Evolutionary conservation across 2,329 filamentous ascomycete species (phyloP), one percentile per base, ranked within the genome.

Genomic region (Nothomitra cinnamomea): DNA sequence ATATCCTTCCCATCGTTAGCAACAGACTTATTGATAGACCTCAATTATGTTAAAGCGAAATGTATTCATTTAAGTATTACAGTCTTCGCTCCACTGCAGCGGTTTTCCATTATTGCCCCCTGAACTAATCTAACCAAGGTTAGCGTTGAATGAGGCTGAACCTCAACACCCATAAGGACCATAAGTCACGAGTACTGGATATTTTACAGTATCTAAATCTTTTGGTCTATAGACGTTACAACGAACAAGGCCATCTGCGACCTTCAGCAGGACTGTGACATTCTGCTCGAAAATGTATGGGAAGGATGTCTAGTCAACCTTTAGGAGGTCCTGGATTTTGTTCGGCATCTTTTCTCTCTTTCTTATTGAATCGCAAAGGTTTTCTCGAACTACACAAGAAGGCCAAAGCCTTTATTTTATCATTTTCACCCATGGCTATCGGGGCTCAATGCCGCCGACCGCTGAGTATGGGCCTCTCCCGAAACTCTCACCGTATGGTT

Each of bases 1-100:
- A 85, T 82, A 59, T 86, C 82, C 59, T 87, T 86, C 47, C 83
- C 82, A n/a, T n/a, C n/a, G n/a, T n/a, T n/a, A n/a, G n/a, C n/a
- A n/a, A n/a, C n/a, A n/a, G n/a, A n/a, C n/a, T n/a, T n/a, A n/a
- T n/a, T n/a, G n/a, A n/a, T n/a, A n/a, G n/a, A n/a, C n/a, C n/a
- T n/a, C n/a, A n/a, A n/a, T n/a, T n/a, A n/a, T n/a, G n/a, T n/a
- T n/a, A n/a, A n/a, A n/a, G n/a, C n/a, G n/a, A n/a, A n/a, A n/a
- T n/a, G n/a, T n/a, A n/a, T n/a, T n/a, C n/a, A n/a, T n/a, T n/a
- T n/a, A n/a, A n/a, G n/a, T n/a, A n/a, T n/a, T n/a, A n/a, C n/a
- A n/a, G n/a, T n/a, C n/a, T n/a, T n/a, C n/a, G n/a, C n/a, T n/a
- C n/a, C n/a, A n/a, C n/a, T n/a, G n/a, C n/a, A n/a, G n/a, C n/a